Evolutionary conservation across 225 moss, liverwort and hornwort species (phyloP), one percentile per base, ranked within the genome.

Genomic region (Marchantia polymorpha): DNA sequence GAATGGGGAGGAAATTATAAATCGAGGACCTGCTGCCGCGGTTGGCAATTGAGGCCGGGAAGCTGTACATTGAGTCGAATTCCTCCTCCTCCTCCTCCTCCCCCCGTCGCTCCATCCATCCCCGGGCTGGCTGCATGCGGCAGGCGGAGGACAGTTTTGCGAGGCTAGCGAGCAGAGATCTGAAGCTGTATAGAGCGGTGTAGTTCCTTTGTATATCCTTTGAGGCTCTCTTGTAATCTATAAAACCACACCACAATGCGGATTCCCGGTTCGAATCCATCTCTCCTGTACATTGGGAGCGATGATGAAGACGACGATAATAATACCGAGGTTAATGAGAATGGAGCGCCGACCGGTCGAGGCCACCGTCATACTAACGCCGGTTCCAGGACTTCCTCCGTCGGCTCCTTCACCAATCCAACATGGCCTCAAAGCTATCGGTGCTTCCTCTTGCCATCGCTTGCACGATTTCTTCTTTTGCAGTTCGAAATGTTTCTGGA

Each of bases 381-480:
- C 39, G 39, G 39, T 64, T 82, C 82, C 46, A 84, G 82, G 69
- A 26, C 49, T 23, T 15, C 74, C 54, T 68, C 82, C 72, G 60
- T 79, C 17, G 78, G 66, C 22, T 85, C 87, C 25, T 81, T 88
- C 77, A 77, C 64, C 17, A 80, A 77, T 53, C 87, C 87, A 52
- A 66, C 26, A 30, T 88, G 87, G 87, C 87, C 87, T 50, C 82
- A 75, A 68, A 88, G 87, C 59, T 88, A 88, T 75, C 68, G 72
- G 86, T 78, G 80, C 46, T 64, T 80, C 3, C 46, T 52, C 52
- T 69, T 23, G 14, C 12, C 12, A 8, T 31, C 59, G 8, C 31
- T 20, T 58, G 59, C 10, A 39, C 39, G 5, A 39, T 39, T 39
- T 56, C 59, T 59, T 1, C 3, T 51, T n/a, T 50, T 46, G 19